phyloP scores from a whole-genome alignment of 2,329 filamentous ascomycete species.

The Chrysoporthe cubensis region DNA sequence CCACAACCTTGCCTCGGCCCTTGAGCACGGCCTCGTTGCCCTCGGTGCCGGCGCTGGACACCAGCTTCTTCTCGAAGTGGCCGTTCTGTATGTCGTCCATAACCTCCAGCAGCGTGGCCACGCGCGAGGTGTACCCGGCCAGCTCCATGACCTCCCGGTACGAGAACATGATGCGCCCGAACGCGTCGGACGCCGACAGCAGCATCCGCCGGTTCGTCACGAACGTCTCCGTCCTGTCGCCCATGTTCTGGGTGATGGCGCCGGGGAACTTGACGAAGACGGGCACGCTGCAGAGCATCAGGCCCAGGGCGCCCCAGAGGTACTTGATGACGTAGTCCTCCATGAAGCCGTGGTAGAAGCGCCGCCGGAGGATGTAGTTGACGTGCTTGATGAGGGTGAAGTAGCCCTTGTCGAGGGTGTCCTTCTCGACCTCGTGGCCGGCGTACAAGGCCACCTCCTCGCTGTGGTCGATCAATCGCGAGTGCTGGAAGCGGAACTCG shows the following conservation, averaged over 20 bases:
- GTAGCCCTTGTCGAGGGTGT: constrained; percentile 96
- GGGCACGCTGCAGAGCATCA: constrained; percentile 90
- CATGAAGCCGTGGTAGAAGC: constrained; percentile 99
- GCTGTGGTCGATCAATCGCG: constrained; percentile 90
- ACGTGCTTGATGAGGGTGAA: constrained; percentile 99
- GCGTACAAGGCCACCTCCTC: constrained; percentile 93
- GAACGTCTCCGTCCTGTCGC: constrained; percentile 75
- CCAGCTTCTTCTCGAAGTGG: constrained; percentile 94
- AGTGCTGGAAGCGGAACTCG: constrained; percentile 95
- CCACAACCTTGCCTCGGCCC: constrained; percentile 78
- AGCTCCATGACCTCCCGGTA: constrained; percentile 97
- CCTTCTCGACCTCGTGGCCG: constrained; percentile 92
- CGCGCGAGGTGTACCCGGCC: constrained; percentile 91
- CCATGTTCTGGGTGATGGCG: constrained; percentile 66
- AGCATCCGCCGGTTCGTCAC: constrained; percentile 93
- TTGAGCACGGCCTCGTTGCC: constrained; percentile 82
- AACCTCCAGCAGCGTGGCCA: constrained; percentile 86
- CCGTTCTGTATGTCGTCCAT: constrained; percentile 92
- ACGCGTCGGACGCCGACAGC: constrained; percentile 91
- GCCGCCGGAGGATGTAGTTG: constrained; percentile 86
- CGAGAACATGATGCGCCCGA: constrained; percentile 95
- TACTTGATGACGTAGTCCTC: constrained; percentile 99
- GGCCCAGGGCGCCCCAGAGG: constrained; percentile 93
- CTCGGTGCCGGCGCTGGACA: constrained; percentile 82
- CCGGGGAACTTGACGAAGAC: constrained; percentile 94